phyloP scores from a whole-genome alignment of 805 yeast genomes.

The Teunomyces panamensis region DNA sequence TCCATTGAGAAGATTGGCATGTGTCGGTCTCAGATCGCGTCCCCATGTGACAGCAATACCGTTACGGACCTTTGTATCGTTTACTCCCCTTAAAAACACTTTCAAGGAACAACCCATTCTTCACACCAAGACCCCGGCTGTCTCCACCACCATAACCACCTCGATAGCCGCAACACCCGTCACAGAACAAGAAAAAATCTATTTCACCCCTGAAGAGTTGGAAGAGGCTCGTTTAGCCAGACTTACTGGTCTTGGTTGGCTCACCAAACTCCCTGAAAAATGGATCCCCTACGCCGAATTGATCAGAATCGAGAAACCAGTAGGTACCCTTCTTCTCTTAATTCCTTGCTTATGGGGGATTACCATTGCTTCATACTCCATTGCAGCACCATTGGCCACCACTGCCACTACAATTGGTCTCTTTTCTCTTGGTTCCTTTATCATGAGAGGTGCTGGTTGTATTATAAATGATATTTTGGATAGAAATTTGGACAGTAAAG shows the following conservation, averaged over 20 bases:
- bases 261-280: conserved; percentile 63
- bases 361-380: conserved; percentile 77
- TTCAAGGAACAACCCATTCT: conserved; percentile 1
- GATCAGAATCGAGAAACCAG: conserved; percentile 91
- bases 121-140: not conserved
- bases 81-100: not conserved
- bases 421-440: conserved; percentile 79
- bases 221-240: conserved; percentile 53
- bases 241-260: conserved; percentile 39
- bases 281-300: conserved; percentile 90
- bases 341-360: conserved; percentile 93
- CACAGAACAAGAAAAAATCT: not conserved
- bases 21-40: not conserved
- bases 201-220: conserved; percentile 40
- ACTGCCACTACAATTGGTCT: conserved; percentile 62
- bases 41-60: not conserved
- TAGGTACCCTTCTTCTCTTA: conserved; percentile 82
- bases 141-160: not conserved
- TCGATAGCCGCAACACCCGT: not conserved
- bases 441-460: conserved; percentile 98
- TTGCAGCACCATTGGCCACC: conserved; percentile 64
- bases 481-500: conserved; percentile 76
- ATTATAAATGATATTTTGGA: conserved; percentile 90
- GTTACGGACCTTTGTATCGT: not conserved
- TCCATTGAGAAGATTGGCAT: conserved; percentile 1